Base-by-base conservation (phyloP, 768 basidiomycete genomes). In the Phylloporus sp. region DNA sequence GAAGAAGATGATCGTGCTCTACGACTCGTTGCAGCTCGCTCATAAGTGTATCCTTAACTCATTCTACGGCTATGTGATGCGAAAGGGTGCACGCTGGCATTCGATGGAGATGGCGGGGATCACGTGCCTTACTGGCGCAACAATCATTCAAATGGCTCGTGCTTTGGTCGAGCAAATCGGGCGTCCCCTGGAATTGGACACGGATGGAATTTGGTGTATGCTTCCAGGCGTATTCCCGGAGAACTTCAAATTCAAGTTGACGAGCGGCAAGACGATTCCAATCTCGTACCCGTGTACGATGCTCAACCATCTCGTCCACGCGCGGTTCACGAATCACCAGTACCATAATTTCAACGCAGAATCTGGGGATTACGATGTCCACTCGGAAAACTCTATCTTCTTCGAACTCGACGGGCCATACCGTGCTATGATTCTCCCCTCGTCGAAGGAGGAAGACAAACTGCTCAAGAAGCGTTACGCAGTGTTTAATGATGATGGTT, bases 61-160 rank as follows among this genome's bases (percentile, higher is more conserved):
- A 4, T 99, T 99, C 76, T 99, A 99, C 63, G 96, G 96, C 28
- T 99, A 99, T 58, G 95, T 99, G 64, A 98, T 98, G 96, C 83
- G 96, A 32, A 98, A 99, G 64, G 96, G 96, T 42, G 96, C 96
- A 15, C 76, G 96, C 24, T 99, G 96, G 96, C 94, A 97, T 66
- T 98, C 95, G 23, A 97, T 99, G 96, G 96, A 99, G 72, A 99
- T 99, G 96, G 96, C 96, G 1, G 96, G 96, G 7, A 97, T 99
- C 52, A 98, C 96, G 10, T 99, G 96, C 69, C 73, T 98, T 42
- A 98, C 96, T 0, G 96, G 96, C 32, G 93, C 96, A 17, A 90
- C 82, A 6, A 98, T 99, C 71, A 98, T 99, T 56, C 95, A 99
- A 65, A 94, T 99, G 91, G 95, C 96, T 13, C 82, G 96, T 29